Evolutionary conservation across 805 yeast species (phyloP).

Genomic region (Candida xiaguanensis): DNA sequence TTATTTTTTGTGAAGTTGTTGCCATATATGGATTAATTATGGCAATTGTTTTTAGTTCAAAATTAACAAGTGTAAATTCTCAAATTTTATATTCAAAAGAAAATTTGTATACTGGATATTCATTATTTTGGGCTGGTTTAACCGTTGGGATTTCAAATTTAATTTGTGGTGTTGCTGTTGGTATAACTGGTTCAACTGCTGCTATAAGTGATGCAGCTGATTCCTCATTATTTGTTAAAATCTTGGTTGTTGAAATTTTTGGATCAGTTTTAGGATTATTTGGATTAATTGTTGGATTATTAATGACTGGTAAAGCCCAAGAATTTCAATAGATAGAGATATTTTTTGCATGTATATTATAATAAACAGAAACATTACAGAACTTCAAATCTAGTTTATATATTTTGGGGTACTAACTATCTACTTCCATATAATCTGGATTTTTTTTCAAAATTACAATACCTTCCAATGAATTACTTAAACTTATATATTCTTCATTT

Average conservation of each 20-base stretch:
- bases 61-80: conserved; percentile 65
- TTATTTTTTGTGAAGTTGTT: conserved; percentile 98
- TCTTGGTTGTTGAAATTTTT: conserved; percentile 93
- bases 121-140: conserved; percentile 96
- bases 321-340: conserved; percentile 58
- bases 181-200: conserved; percentile 97
- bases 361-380: neutral
- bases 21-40: conserved; percentile 97
- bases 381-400: neutral
- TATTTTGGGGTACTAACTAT: conserved; percentile 15
- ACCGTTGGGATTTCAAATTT: conserved; percentile 93
- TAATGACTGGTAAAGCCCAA: conserved; percentile 94
- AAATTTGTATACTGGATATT: conserved; percentile 90
- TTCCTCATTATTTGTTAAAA: conserved; percentile 89
- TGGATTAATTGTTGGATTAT: conserved; percentile 93
- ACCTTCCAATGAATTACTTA: conserved; percentile 84
- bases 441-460: conserved; percentile 89
- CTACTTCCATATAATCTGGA: conserved; percentile 74
- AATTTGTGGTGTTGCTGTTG: conserved; percentile 96
- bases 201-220: conserved; percentile 98
- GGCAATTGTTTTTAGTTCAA: conserved; percentile 95
- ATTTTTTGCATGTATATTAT: neutral
- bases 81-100: conserved; percentile 68
- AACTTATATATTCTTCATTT: conserved; percentile 84
- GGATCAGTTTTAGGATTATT: conserved; percentile 94